Evolutionary conservation across 345 rosid genomes (phyloP).

Genomic region (Eucalyptus cloeziana): DNA sequence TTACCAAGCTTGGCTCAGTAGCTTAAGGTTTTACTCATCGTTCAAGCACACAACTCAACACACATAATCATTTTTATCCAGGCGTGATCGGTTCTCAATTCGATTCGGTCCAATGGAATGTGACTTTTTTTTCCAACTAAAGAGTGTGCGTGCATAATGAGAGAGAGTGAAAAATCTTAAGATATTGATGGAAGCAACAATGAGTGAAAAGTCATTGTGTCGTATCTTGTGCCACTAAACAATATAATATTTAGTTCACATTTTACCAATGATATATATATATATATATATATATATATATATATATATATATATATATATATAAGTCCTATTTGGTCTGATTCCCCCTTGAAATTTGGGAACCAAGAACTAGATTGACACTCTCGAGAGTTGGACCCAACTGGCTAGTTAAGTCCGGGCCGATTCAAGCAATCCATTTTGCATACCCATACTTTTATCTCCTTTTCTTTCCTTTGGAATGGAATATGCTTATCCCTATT

Average conservation of each 20-base stretch:
- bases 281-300: too few relatives aligned
- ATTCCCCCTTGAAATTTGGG: too few relatives aligned
- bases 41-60: not conserved
- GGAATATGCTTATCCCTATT: not conserved
- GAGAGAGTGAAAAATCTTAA: too few relatives aligned
- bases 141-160: accelerated
- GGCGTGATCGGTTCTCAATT: not conserved
- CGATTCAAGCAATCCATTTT: not conserved
- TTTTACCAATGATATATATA: too few relatives aligned
- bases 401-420: accelerated
- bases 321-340: accelerated
- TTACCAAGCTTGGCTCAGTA: not conserved
- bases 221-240: too few relatives aligned
- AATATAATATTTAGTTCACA: too few relatives aligned
- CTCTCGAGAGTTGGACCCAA: too few relatives aligned
- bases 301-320: accelerated
- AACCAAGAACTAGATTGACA: accelerated
- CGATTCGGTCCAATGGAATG: accelerated
- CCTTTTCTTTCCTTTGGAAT: not conserved
- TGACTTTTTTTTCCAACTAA: too few relatives aligned
- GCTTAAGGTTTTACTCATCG: not conserved
- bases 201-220: too few relatives aligned
- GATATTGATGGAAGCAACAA: too few relatives aligned
- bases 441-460: not conserved
- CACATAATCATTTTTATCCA: not conserved